Base-by-base conservation (phyloP, 306 rosid genomes). In the Begonia peltatifolia region DNA sequence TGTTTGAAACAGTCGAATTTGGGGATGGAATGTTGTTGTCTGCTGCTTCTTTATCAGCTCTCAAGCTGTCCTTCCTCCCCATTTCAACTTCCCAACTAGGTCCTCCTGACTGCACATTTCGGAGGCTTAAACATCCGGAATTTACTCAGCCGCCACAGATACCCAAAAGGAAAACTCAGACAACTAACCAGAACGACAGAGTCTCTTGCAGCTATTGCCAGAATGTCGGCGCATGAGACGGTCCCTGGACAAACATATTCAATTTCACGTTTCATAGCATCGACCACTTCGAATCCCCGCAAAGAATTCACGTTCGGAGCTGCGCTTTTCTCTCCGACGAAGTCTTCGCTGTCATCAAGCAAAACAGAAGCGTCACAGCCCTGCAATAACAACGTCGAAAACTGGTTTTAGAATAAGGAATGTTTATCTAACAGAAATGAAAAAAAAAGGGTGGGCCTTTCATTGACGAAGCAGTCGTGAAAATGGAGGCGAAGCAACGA, bases 391-490 rank as follows among this genome's bases (percentile, higher is more conserved):
- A 20, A 20, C 23, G 23, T 20, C 23, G 23, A 20, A 20, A 20
- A 20, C 23, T 20, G 23, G 23, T 20, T 20, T 20, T 20, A 2
- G 4, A 20, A 20, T 20, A 1, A 2, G 23, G 23, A 20, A 2
- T 20, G 23, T 2, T 20, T 20, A 5, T 17, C 52, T 4, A 13
- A 1, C 9, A 9, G 14, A 20, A 42, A 50, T 0, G 7, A 12
- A 56, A 25, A 14, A 25, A 14, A 2, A 15, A 8, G 36, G 47
- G 8, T 46, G 56, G 3, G 62, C 46, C 87, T 65, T 86, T 75
- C 99, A 79, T 86, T 83, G 58, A 80, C 99, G 66, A 90, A 83
- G 71, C 95, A 90, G 51, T 85, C 95, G 18, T 85, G 90, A 60
- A 90, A 90, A 57, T 89, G 97, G 20, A 85, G 94, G 50, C 86